These are phyloP conservation scores for Volvox reticuliferus DNA, from an alignment of 139 green algal genomes.

Conservation along the genomic window DNA sequence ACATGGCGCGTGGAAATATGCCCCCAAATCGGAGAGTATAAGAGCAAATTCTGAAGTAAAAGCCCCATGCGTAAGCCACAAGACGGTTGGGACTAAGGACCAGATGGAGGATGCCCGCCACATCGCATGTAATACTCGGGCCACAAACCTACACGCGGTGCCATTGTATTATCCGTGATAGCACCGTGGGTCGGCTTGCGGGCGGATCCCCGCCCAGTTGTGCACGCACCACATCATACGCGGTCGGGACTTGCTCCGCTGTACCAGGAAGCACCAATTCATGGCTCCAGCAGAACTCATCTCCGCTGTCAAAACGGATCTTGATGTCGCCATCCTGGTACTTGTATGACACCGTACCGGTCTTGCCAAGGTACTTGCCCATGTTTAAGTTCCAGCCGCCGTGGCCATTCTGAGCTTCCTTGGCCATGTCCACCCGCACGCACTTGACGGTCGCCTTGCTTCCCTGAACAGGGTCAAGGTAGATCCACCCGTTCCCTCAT, in stretches of 20 bases:
- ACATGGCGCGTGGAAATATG: no score
- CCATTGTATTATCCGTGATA: no score
- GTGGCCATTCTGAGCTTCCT: background rate
- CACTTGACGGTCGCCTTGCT: constrained; percentile 3
- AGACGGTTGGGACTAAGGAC: no score
- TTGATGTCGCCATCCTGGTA: background rate
- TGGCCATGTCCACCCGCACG: background rate
- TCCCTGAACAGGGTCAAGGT: background rate
- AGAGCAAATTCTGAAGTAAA: no score
- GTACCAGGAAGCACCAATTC: background rate
- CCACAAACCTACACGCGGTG: no score
- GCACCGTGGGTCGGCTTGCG: no score
- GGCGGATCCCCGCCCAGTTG: no score
- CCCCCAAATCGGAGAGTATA: no score
- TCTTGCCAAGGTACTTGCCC: constrained; percentile 11
- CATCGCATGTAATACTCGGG: no score
- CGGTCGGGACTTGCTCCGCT: background rate
- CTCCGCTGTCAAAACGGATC: background rate
- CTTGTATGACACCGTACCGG: background rate
- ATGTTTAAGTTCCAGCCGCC: constrained; percentile 1
- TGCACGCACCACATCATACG: background rate
- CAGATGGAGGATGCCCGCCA: no score
- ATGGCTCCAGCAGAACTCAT: constrained; percentile 1
- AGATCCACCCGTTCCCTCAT: no score
- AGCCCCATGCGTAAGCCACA: no score